A percentile compares a stretch with the other conserved stretches of the same genome.
phyloP scores from a whole-genome alignment of 495 filamentous ascomycete species.

The Penicillium fimorum region DNA sequence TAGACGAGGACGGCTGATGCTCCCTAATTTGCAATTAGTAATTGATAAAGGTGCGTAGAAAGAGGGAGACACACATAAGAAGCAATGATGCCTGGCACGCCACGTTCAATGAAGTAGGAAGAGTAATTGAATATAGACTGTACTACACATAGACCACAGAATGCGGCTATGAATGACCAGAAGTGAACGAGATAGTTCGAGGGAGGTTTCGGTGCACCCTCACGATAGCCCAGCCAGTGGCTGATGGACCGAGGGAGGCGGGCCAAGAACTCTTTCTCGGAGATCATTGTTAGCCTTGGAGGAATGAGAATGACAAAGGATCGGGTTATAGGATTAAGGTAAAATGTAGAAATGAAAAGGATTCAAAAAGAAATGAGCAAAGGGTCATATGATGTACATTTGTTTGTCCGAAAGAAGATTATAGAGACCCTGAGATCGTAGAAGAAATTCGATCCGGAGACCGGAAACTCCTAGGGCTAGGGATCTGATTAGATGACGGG shows the following conservation, averaged over 20 bases:
- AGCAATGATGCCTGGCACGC: neutral
- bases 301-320: neutral
- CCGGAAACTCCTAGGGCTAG: neutral
- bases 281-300: neutral
- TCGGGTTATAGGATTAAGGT: neutral
- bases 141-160: neutral
- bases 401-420: neutral
- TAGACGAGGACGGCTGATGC: neutral
- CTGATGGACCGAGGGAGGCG: neutral
- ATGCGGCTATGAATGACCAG: neutral
- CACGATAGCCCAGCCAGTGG: neutral
- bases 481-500: neutral
- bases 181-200: neutral
- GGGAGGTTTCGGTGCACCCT: neutral
- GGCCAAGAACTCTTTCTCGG: neutral
- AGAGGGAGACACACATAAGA: neutral
- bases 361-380: neutral
- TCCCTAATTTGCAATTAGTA: neutral
- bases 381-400: neutral
- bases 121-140: neutral
- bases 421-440: neutral
- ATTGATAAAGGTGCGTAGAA: neutral
- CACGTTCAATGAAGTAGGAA: neutral
- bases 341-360: neutral
- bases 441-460: neutral